These are phyloP conservation scores for Pyronema omphalodes DNA, from an alignment of 495 filamentous ascomycete species.

Conservation along the genomic window DNA sequence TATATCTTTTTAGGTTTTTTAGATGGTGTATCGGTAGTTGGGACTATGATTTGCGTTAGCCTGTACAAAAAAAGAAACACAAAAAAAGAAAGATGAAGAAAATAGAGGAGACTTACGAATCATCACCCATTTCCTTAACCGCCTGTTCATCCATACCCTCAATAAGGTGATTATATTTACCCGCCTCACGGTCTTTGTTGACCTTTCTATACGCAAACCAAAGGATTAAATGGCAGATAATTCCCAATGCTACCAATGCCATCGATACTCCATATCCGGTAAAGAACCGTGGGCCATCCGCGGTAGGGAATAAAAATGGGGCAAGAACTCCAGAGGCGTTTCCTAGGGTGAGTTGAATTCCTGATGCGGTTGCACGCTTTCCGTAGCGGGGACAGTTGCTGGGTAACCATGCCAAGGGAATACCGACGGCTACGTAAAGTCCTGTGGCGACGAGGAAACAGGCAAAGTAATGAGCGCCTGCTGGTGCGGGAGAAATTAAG, in stretches of 20 bases:
- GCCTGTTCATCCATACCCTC: slow-evolving; percentile 43
- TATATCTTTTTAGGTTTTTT: too few relatives aligned
- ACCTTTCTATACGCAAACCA: slow-evolving; percentile 31
- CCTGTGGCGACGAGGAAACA: slow-evolving; percentile 54
- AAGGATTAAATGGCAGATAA: slow-evolving; percentile 32
- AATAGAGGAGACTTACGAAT: slow-evolving; percentile 24
- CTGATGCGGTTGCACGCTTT: slow-evolving; percentile 51
- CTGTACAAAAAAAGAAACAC: too few relatives aligned
- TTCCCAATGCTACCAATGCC: slow-evolving; percentile 24
- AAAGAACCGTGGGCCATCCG: slow-evolving; percentile 1
- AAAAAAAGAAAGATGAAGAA: too few relatives aligned
- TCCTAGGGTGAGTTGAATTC: slow-evolving; percentile 50
- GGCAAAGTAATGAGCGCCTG: slow-evolving; percentile 51
- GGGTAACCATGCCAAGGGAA: slow-evolving; percentile 50
- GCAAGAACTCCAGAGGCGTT: slow-evolving; percentile 53
- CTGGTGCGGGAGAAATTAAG: slow-evolving; percentile 37
- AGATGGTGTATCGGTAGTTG: too few relatives aligned
- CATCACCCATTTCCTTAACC: slow-evolving; percentile 50
- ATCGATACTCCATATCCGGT: slow-evolving; percentile 29
- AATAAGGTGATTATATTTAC: slow-evolving; percentile 35
- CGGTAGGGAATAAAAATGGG: slow-evolving; percentile 36
- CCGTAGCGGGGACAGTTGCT: slow-evolving; percentile 45
- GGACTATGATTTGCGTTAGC: too few relatives aligned
- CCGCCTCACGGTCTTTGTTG: slow-evolving; percentile 35
- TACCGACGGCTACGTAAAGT: slow-evolving; percentile 48